Percentiles rank a stretch among this genome's conserved stretches.
Conservation (phyloP, 352 stramenopile species). For the Phytophthora sojae region DNA sequence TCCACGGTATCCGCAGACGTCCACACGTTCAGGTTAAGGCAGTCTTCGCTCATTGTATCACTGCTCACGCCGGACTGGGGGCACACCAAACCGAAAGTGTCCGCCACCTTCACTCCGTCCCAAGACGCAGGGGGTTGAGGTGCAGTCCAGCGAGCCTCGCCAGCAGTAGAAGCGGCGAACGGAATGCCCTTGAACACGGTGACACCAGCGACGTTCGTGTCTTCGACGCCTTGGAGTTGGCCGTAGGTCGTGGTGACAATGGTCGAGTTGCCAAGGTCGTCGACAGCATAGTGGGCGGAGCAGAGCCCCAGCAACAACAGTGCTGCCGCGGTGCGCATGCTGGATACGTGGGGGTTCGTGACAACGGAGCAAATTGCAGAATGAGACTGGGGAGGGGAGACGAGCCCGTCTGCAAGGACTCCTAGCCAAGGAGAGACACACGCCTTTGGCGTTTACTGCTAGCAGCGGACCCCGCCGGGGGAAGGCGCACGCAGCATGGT, state of each 20-base stretch:
- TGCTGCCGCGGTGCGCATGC: neutral
- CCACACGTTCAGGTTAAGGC: neutral
- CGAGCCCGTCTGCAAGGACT: neutral
- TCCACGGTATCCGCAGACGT: slow-evolving; percentile 3
- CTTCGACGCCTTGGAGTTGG: neutral
- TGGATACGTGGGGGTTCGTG: neutral
- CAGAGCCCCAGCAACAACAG: neutral
- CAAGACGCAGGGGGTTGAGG: neutral
- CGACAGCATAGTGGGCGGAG: neutral
- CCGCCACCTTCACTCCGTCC: neutral
- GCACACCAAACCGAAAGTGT: neutral
- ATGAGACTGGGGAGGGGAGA: neutral
- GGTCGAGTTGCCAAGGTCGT: neutral
- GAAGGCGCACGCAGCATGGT: neutral
- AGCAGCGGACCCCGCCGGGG: neutral
- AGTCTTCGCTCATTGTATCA: neutral
- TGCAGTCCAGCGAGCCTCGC: neutral
- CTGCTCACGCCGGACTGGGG: neutral
- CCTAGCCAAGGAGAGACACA: no score
- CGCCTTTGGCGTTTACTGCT: neutral
- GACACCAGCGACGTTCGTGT: neutral
- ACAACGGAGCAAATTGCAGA: neutral
- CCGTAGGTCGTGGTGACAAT: neutral
- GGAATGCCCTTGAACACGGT: neutral
- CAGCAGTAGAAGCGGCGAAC: neutral